Conservation (phyloP, 345 rosid species). For the Diplotaxis tenuifolia region DNA sequence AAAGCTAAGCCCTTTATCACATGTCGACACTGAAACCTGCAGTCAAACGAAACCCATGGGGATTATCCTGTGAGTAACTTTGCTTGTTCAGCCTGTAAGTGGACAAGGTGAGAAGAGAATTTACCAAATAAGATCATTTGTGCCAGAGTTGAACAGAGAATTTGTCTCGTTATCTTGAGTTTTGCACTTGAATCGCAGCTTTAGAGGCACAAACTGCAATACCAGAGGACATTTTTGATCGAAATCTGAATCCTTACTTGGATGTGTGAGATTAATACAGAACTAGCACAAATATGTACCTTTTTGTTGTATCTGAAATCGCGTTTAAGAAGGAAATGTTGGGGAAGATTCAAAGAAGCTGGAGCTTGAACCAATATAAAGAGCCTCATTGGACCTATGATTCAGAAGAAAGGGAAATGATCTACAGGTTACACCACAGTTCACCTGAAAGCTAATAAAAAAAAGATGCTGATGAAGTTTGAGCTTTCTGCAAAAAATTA, state of each 20-base stretch:
- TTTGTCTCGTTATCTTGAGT: slow-evolving; percentile 36
- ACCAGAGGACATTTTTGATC: not conserved
- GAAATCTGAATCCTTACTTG: not conserved
- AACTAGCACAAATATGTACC: slow-evolving; percentile 41
- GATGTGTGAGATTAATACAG: not conserved
- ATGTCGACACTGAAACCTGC: slow-evolving; percentile 88
- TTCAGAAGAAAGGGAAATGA: not conserved
- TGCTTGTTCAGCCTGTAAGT: not conserved
- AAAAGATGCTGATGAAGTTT: not conserved
- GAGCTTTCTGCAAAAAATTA: slow-evolving; percentile 24
- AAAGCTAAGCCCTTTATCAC: slow-evolving; percentile 66
- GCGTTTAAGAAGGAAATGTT: slow-evolving; percentile 91
- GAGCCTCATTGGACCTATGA: slow-evolving; percentile 68
- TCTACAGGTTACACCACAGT: not conserved
- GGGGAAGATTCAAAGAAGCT: slow-evolving; percentile 60
- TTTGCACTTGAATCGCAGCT: slow-evolving; percentile 61
- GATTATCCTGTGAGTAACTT: not conserved
- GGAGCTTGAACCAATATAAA: slow-evolving; percentile 83
- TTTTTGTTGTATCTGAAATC: slow-evolving; percentile 83
- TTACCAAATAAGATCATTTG: slow-evolving; percentile 75
- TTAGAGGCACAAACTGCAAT: slow-evolving; percentile 61
- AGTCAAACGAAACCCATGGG: not conserved
- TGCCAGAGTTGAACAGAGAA: slow-evolving; percentile 32
- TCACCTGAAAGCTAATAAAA: not conserved
- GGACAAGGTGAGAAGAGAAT: not conserved